Evolutionary conservation across 192 early-diverging fungal species (phyloP), one percentile per base, ranked within the genome.

Genomic region (Radiomyces spectabilis): DNA sequence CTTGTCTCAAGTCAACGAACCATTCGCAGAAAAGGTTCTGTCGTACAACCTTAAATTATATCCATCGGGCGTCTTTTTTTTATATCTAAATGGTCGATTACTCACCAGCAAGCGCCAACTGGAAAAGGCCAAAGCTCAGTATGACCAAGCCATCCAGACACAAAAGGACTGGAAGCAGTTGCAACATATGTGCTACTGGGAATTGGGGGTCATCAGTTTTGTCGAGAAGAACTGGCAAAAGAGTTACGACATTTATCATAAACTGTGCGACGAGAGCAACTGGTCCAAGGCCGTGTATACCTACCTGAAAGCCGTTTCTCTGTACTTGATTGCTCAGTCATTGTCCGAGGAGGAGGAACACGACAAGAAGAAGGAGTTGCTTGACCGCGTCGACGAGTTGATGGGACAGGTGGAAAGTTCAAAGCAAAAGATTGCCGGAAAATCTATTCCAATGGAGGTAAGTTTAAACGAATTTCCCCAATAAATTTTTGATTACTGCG

Each of bases 211-310:
- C 33, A 79, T 78, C 43, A 74, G 76, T 45, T 79, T 84, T 66
- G 73, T 84, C 35, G 63, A 85, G 18, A 64, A 67, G 0, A 70
- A 82, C 29, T 92, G 83, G 74, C 56, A 71, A 24, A 74, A 73
- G 4, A 84, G 85, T 0, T 72, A 65, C 32, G 66, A 81, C 13
- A 79, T 80, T 10, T 87, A 83, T 59, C 75, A 74, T 13, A 74
- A 76, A 4, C 66, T 95, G 27, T 66, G 71, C 40, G 74, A 77
- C 43, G 91, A 95, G 54, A 91, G 85, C 56, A 84, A 86, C 41
- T 95, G 93, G 93, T 84, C 86, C 57, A 85, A 86, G 52, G 86
- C 88, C 4, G 82, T 85, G 5, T 95, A 89, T 75, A 73, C 75
- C 0, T 95, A 93, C 54, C 61, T 83, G 21, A 80, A 77, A 5